Evolutionary conservation across 495 filamentous ascomycete species (phyloP).

Genomic region (Aspergillus saccharolyticus): DNA sequence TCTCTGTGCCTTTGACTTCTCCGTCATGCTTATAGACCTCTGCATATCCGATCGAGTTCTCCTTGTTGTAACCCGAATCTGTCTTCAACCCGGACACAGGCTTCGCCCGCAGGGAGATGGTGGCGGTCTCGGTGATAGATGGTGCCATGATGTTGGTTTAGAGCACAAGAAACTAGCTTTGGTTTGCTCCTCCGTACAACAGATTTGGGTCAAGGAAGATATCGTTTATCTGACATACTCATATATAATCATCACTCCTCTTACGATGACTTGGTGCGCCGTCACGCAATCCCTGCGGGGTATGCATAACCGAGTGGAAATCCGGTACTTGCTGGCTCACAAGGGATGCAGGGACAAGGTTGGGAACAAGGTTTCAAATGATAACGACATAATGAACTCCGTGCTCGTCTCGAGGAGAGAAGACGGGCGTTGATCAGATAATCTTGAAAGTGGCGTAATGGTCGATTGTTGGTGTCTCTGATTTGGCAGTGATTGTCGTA

Average conservation of each 20-base stretch:
- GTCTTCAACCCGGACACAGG: conserved; percentile 34
- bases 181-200: background rate
- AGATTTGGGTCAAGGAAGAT: background rate
- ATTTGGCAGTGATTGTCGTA: background rate
- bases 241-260: conserved; percentile 17
- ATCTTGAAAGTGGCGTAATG: background rate
- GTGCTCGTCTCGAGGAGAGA: background rate
- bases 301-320: conserved; percentile 14
- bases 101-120: conserved; percentile 27
- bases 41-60: conserved; percentile 51
- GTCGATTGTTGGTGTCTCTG: background rate
- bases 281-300: conserved; percentile 25
- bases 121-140: conserved; percentile 41
- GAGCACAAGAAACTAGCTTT: background rate
- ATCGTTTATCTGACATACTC: background rate
- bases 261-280: conserved; percentile 16
- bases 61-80: conserved; percentile 56
- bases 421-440: background rate
- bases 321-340: background rate
- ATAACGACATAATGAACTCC: background rate
- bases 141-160: conserved; percentile 46
- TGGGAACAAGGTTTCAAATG: background rate
- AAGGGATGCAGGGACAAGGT: background rate
- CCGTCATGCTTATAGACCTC: conserved; percentile 36
- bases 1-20: conserved; percentile 42